Evolutionary conservation across 2,329 filamentous ascomycete species (phyloP).

Genomic region (Penicillium sp.): DNA sequence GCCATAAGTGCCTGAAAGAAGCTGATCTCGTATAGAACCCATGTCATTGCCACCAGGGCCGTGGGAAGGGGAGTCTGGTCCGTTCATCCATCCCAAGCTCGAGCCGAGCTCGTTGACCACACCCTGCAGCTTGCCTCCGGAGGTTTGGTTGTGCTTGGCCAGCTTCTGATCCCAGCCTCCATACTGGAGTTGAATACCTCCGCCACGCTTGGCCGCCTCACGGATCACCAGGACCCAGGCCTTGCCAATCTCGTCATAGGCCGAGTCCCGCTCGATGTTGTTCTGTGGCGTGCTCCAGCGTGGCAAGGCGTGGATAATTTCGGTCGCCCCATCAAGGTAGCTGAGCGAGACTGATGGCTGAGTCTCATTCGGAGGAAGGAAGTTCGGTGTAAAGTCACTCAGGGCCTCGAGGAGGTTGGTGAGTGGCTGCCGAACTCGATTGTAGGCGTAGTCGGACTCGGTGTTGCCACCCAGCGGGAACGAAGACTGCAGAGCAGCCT

Average conservation of each 20-base stretch:
- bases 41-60: slow-evolving; percentile 40
- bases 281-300: slow-evolving; percentile 88
- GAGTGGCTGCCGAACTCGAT: slow-evolving; percentile 81
- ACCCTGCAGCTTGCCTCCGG: slow-evolving; percentile 75
- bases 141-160: slow-evolving; percentile 82
- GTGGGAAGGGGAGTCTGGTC: slow-evolving; percentile 32
- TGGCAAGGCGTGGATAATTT: slow-evolving; percentile 84
- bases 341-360: slow-evolving; percentile 80
- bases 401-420: slow-evolving; percentile 82
- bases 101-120: slow-evolving; percentile 76
- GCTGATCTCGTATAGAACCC: slow-evolving; percentile 56
- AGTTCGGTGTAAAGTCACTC: slow-evolving; percentile 92
- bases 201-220: slow-evolving; percentile 86
- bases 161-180: slow-evolving; percentile 91
- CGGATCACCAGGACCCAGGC: slow-evolving; percentile 91
- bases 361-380: slow-evolving; percentile 84
- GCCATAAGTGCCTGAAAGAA: slow-evolving; percentile 59
- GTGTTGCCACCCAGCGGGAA: slow-evolving; percentile 83
- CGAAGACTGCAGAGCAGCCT: slow-evolving; percentile 71
- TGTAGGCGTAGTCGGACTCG: slow-evolving; percentile 90
- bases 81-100: slow-evolving; percentile 76
- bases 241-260: slow-evolving; percentile 92
- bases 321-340: slow-evolving; percentile 86
- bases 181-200: slow-evolving; percentile 84
- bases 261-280: slow-evolving; percentile 89